Evolutionary conservation across 1,139 yeast genomes (phyloP).

Genomic region (Taphrina sp.): DNA sequence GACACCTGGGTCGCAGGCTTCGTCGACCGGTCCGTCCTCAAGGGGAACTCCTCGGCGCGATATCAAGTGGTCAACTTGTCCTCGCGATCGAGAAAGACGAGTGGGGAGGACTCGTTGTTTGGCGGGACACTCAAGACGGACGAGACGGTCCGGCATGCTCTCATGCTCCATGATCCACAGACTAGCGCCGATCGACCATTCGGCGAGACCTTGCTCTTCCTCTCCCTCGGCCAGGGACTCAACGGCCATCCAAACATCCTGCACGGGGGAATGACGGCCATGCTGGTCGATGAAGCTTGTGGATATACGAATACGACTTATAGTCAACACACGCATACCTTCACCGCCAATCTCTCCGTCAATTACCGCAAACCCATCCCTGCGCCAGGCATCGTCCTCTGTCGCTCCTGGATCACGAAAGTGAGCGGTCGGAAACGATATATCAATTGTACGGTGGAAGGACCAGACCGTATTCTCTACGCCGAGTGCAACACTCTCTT

Average conservation of each 20-base stretch:
- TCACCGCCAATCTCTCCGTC: conserved; percentile 25
- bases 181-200: not conserved
- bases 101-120: conserved; percentile 19
- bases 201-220: conserved; percentile 21
- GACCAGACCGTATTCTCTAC: conserved; percentile 16
- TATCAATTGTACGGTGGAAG: conserved; percentile 19
- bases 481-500: conserved; percentile 16
- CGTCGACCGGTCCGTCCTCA: conserved; percentile 1
- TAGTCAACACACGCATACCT: conserved; percentile 4
- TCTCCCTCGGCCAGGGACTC: conserved; percentile 24
- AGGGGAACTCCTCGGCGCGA: not conserved
- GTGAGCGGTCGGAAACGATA: conserved; percentile 21
- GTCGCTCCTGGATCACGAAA: conserved; percentile 14
- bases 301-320: conserved; percentile 6
- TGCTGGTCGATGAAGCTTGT: conserved; percentile 21
- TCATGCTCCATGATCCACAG: too few relatives aligned
- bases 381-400: conserved; percentile 17
- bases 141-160: conserved; percentile 2
- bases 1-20: not conserved
- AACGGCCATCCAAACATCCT: conserved; percentile 18
- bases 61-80: not conserved
- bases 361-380: conserved; percentile 23
- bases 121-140: conserved; percentile 9
- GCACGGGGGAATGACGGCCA: conserved; percentile 27
- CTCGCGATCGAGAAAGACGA: conserved; percentile 19